Evolutionary conservation across 495 filamentous ascomycete species (phyloP).

Genomic region (Aspergillus indologenus): DNA sequence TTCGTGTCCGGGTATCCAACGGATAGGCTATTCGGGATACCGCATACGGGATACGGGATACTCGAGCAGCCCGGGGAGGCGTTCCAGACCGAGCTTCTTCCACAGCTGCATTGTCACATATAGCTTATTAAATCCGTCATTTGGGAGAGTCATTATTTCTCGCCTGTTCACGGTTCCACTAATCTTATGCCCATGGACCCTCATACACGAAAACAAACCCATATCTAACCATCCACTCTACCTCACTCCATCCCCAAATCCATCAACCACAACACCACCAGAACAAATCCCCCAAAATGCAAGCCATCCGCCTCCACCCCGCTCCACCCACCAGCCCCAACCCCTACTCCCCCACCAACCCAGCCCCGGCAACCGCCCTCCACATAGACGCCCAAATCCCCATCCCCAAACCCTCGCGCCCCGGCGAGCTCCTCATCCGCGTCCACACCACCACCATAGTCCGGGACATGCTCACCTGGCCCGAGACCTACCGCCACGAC

Average conservation of each 20-base stretch:
- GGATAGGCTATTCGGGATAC: not conserved
- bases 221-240: too few relatives aligned
- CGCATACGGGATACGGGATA: not conserved
- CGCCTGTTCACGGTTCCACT: too few relatives aligned
- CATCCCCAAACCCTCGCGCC: conserved; percentile 20
- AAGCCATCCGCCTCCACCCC: conserved; percentile 39
- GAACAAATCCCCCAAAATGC: conserved; percentile 20
- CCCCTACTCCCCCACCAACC: conserved; percentile 32
- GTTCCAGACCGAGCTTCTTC: too few relatives aligned
- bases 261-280: not conserved
- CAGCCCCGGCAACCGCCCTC: conserved; percentile 31
- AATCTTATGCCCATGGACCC: too few relatives aligned
- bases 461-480: conserved; percentile 34
- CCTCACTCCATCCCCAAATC: too few relatives aligned
- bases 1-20: not conserved
- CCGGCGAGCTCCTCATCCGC: conserved; percentile 27
- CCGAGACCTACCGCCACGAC: conserved; percentile 28
- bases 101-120: too few relatives aligned
- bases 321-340: conserved; percentile 9
- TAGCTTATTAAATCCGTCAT: too few relatives aligned
- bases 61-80: not conserved
- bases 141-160: too few relatives aligned
- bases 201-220: too few relatives aligned
- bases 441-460: conserved; percentile 31
- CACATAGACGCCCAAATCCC: conserved; percentile 29